Base-by-base conservation (phyloP, 2,329 filamentous ascomycete genomes). In the Annulohypoxylon truncatum region DNA sequence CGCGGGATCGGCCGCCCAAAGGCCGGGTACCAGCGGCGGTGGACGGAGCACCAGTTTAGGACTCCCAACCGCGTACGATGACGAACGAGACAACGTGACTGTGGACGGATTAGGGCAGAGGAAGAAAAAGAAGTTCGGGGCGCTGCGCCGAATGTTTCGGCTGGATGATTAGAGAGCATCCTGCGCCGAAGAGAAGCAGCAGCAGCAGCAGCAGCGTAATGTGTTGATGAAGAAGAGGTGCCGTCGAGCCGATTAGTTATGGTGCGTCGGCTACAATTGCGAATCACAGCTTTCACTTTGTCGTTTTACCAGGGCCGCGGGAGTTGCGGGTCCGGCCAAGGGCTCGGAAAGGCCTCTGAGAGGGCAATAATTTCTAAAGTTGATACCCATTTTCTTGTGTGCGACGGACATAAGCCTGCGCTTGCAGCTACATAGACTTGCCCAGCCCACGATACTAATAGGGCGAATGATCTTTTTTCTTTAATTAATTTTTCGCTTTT, bases 131-230 rank as follows among this genome's bases (percentile, higher is more conserved):
- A 88, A 85, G 74, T 89, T 89, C 73, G 80, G 81, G 33, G 77
- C 79, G 61, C 76, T 89, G 72, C 84, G 86, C 75, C 83, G 80
- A 69, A 85, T 85, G 65, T 88, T 89, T 77, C 82, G 83, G 51
- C 76, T 89, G 52, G 79, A 86, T 74, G 84, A 87, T 72, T 88
- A 77, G 80, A 59, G 48, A 38, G 29, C 59, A 42, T 65, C 59
- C 26, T 48, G 50, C n/a, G 20, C 33, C 54, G 58, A 42, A 51
- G 20, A 42, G 20, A 71, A 60, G 55, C 46, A 38, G 44, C 57
- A 67, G 38, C 70, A 48, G 15, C 69, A 61, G 56, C 46, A 31
- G 44, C 57, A 65, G 38, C 70, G 70, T 35, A 73, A 50, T 51
- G 61, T 73, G 18, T 63, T 75, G 22, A 51, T 70, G 18, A 74